Evolutionary conservation across 2,329 filamentous ascomycete genomes (phyloP).

Genomic region (Fusarium sp.): DNA sequence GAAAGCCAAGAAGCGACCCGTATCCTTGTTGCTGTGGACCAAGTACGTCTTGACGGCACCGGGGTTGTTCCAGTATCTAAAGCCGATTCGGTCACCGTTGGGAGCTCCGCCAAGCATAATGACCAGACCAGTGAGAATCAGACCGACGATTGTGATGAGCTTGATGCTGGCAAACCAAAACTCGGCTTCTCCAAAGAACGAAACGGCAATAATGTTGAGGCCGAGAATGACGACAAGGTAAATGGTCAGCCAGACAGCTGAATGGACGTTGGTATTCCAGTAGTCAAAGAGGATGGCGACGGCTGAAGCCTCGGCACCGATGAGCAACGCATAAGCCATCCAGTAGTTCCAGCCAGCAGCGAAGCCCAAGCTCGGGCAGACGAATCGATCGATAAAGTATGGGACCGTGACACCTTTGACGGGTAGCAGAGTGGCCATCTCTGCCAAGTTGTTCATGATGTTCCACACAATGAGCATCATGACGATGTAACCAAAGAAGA

Average conservation of each 20-base stretch:
- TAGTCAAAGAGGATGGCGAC: constrained; percentile 69
- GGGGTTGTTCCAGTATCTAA: constrained; percentile 52
- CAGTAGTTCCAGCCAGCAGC: constrained; percentile 71
- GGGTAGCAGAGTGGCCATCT: constrained; percentile 67
- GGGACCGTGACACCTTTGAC: constrained; percentile 68
- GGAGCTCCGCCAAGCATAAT: constrained; percentile 67
- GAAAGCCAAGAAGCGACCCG: constrained; percentile 68
- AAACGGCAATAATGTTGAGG: constrained; percentile 68
- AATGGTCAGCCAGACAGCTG: constrained; percentile 69
- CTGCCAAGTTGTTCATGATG: constrained; percentile 53
- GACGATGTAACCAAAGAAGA: constrained; percentile 21
- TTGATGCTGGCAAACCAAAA: constrained; percentile 72
- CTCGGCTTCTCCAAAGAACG: constrained; percentile 70
- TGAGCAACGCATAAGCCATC: constrained; percentile 69
- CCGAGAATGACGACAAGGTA: constrained; percentile 64
- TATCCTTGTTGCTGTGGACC: constrained; percentile 58
- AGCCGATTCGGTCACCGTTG: constrained; percentile 57
- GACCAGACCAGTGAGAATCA: constrained; percentile 59
- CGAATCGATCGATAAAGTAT: constrained; percentile 66
- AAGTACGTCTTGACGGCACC: constrained; percentile 60
- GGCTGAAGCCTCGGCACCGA: constrained; percentile 68
- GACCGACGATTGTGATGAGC: constrained; percentile 67
- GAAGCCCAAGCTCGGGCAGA: constrained; percentile 65
- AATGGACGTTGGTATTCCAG: constrained; percentile 64
- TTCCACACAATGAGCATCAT: constrained; percentile 24